Base-by-base conservation (phyloP, 1,284 basidiomycete species). In the Puccinia triticina region DNA sequence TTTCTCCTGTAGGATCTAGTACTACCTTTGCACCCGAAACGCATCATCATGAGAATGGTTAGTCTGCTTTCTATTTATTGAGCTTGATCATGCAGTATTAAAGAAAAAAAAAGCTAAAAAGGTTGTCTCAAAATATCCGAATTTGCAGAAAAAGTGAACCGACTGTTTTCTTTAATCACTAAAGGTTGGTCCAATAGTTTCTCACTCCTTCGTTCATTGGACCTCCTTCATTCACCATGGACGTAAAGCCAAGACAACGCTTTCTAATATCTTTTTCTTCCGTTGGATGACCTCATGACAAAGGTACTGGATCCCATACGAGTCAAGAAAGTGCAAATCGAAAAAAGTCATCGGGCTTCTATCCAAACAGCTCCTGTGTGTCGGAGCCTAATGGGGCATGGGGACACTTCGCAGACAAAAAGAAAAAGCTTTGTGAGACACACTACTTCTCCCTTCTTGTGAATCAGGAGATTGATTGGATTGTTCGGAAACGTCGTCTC, bases 21-120 rank as follows among this genome's bases (percentile, higher is more conserved):
- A 55, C 71, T 32, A 73, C 71, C 18, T 73, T 55, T 57, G 71
- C 50, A 21, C 71, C 71, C 50, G 71, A 73, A 37, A 40, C 11
- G 29, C 26, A 55, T 55, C 71, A 73, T 55, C 71, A 34, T 73
- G 71, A 73, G 50, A 73, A 73, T 57, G 71, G 71, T 73, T 46
- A 37, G 48, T 14, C 23, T 12, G 23, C 10, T 4, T 69, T 16
- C 7, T n/a, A 48, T 21, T 32, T 32, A n/a, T 57, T 57, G 50
- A 53, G 4, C 14, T 53, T n/a, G 50, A 37, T 40, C 37, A 23
- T 43, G 37, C 34, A 50, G 48, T 4, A 10, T 66, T 40, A 5
- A 8, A 14, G n/a, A 11, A 26, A 14, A 32, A 26, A 10, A 32
- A 32, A 34, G 32, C 64, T 66, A 32, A 66, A 3, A 21, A 34